Conservation (phyloP, 495 filamentous ascomycete genomes). For the Penicillium verhagenii region DNA sequence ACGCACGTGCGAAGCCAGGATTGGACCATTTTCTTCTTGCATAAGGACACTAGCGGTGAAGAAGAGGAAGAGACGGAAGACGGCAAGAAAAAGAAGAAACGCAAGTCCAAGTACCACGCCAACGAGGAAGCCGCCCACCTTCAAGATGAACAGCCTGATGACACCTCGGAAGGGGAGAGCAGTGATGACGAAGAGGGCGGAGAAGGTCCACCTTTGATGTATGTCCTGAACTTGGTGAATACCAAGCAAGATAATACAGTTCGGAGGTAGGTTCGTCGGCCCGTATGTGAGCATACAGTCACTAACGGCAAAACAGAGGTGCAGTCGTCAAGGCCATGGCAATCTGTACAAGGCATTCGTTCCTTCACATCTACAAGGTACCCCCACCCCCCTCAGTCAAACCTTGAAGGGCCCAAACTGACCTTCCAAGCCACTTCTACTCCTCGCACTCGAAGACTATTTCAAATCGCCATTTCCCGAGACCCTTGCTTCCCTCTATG, state of each 20-base stretch:
- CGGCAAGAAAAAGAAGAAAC: slow-evolving; percentile 55
- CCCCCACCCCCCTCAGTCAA: slow-evolving; percentile 13
- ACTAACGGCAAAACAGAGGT: slow-evolving; percentile 53
- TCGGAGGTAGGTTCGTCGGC: slow-evolving; percentile 57
- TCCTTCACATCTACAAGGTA: slow-evolving; percentile 98
- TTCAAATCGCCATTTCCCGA: slow-evolving; percentile 89
- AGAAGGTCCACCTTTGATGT: slow-evolving; percentile 87
- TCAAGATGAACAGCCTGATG: slow-evolving; percentile 47
- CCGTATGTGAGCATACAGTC: neutral
- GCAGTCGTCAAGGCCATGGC: slow-evolving; percentile 98
- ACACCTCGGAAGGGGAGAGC: slow-evolving; percentile 41
- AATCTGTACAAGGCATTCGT: slow-evolving; percentile 98
- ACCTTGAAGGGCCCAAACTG: slow-evolving; percentile 21
- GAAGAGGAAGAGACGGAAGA: slow-evolving; percentile 65
- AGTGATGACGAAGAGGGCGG: slow-evolving; percentile 60
- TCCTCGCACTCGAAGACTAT: slow-evolving; percentile 96
- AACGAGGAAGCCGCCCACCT: slow-evolving; percentile 52
- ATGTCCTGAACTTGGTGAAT: slow-evolving; percentile 96
- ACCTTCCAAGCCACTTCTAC: slow-evolving; percentile 69
- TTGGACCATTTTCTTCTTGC: slow-evolving; percentile 99
- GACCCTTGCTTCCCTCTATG: slow-evolving; percentile 85
- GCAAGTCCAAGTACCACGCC: slow-evolving; percentile 38
- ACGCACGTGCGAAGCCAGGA: slow-evolving; percentile 93
- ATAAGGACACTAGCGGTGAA: slow-evolving; percentile 84
- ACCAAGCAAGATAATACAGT: slow-evolving; percentile 93